Conservation (phyloP, 306 rosid genomes). For the Lathyrus aphaca region DNA sequence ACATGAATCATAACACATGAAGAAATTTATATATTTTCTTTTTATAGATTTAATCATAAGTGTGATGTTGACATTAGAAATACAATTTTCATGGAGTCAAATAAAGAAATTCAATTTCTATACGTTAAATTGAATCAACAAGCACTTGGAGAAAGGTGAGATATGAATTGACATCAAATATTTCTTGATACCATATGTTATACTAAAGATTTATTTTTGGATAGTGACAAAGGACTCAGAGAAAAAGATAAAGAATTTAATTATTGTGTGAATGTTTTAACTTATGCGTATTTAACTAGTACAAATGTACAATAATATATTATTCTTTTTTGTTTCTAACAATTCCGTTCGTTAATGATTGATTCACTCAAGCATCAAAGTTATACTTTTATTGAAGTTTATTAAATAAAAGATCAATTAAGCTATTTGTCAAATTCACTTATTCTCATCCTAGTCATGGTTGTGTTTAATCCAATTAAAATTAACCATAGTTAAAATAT, state of each 20-base stretch:
- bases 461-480: no score
- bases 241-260: background rate
- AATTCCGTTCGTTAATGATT: no score
- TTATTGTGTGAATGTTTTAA: background rate
- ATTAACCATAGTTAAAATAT: no score
- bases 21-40: background rate
- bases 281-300: no score
- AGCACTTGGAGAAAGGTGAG: constrained; percentile 11
- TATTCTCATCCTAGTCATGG: no score
- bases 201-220: background rate
- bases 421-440: no score
- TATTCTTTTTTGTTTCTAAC: no score
- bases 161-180: background rate
- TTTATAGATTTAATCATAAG: constrained; percentile 7
- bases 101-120: constrained; percentile 13
- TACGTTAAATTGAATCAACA: constrained; percentile 5
- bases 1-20: background rate
- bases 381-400: no score
- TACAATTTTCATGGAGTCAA: background rate
- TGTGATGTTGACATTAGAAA: constrained; percentile 32
- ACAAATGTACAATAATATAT: no score
- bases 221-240: background rate
- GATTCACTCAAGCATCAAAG: no score
- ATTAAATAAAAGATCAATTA: no score
- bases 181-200: background rate